These are phyloP conservation scores for Tricholoma sp. DNA, from an alignment of 768 basidiomycete species.

Conservation along the genomic window DNA sequence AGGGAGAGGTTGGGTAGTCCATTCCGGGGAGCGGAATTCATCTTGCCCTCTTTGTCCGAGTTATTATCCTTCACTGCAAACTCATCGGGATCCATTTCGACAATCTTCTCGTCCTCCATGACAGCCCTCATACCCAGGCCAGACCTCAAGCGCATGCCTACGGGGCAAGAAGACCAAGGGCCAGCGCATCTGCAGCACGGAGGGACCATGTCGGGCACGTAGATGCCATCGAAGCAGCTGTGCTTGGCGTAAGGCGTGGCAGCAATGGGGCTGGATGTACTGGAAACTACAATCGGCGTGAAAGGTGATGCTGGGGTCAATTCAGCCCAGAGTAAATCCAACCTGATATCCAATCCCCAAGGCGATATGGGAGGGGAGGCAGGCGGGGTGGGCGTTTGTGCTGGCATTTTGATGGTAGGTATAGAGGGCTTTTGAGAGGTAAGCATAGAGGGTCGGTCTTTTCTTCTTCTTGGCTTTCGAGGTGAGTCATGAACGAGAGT, in stretches of 20 bases:
- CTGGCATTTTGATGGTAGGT: constrained; percentile 8
- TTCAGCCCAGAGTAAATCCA: not conserved
- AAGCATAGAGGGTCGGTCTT: not conserved
- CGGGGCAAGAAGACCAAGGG: constrained; percentile 29
- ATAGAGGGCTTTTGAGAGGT: constrained; percentile 12
- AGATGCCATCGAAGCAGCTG: not conserved
- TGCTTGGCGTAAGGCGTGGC: too few species aligned
- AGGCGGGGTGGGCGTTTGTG: constrained; percentile 40
- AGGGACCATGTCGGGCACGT: constrained; percentile 35
- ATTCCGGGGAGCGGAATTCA: too few species aligned
- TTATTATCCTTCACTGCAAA: not conserved
- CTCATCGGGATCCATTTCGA: not conserved
- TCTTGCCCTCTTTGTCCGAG: constrained; percentile 3
- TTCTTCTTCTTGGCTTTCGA: not conserved
- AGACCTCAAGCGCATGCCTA: not conserved
- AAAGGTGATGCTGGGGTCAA: not conserved
- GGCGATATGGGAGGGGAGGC: constrained; percentile 30
- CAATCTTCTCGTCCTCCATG: not conserved
- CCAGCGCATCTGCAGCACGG: constrained; percentile 37
- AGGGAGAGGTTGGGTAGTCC: too few species aligned
- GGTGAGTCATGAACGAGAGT: not conserved
- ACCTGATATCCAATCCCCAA: not conserved
- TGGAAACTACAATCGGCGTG: too few species aligned
- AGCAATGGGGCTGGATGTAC: too few species aligned
- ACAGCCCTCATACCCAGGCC: constrained; percentile 1